Evolutionary conservation across 129 eudicot species (phyloP).

Genomic region (Pseudognaphalium luteoalbum): DNA sequence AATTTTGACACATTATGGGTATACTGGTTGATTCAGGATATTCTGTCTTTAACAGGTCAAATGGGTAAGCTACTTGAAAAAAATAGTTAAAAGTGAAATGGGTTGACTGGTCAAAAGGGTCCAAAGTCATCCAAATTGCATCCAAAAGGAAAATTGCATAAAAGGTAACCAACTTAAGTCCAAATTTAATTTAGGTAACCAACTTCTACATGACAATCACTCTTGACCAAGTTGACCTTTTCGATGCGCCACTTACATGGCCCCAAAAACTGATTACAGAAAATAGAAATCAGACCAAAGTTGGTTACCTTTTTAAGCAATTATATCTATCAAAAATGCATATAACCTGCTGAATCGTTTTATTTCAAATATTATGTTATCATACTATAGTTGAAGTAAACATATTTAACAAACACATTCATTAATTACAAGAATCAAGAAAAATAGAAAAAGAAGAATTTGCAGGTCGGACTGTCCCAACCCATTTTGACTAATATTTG

Average conservation of each 20-base stretch:
- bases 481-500: neutral
- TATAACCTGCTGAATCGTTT: neutral
- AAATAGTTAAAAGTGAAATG: neutral
- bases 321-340: too few species aligned
- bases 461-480: neutral
- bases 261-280: neutral
- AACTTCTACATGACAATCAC: too few species aligned
- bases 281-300: neutral
- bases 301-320: neutral
- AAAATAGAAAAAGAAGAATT: too few species aligned
- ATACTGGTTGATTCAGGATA: neutral
- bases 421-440: too few species aligned
- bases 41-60: neutral
- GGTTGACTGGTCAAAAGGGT: neutral
- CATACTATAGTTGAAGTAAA: too few species aligned
- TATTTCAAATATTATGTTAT: too few species aligned
- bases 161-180: neutral
- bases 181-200: neutral
- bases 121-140: neutral
- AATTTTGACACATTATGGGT: too few species aligned
- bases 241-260: too few species aligned
- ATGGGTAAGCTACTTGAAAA: neutral
- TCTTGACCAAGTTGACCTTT: too few species aligned
- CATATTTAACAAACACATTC: too few species aligned
- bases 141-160: slow-evolving; percentile 1